Conservation (phyloP, 2,329 filamentous ascomycete genomes). For the Rhynchosporium agropyri region DNA sequence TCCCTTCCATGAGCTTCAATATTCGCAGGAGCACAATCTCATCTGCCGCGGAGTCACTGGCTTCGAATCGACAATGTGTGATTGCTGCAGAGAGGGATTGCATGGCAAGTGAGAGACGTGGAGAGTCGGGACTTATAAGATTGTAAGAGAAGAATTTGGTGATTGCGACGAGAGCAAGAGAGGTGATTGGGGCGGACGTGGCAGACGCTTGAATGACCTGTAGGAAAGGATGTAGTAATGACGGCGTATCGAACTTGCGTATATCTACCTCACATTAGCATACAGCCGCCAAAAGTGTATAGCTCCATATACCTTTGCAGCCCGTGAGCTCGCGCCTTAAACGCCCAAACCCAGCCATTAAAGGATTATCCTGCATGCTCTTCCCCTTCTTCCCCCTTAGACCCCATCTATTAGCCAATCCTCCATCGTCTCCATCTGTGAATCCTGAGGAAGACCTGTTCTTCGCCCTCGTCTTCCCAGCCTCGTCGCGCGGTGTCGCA, state of each 20-base stretch:
- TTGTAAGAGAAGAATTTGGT: conserved; percentile 97
- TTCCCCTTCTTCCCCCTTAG: conserved; percentile 92
- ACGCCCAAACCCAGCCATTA: conserved; percentile 93
- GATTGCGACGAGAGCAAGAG: conserved; percentile 87
- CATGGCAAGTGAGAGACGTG: conserved; percentile 89
- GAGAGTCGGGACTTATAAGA: conserved; percentile 80
- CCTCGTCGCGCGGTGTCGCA: conserved; percentile 41
- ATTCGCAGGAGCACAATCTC: conserved; percentile 95
- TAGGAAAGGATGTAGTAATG: conserved; percentile 88
- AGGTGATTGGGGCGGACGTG: conserved; percentile 94
- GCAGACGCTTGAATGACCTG: conserved; percentile 96
- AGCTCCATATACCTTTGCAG: conserved; percentile 66
- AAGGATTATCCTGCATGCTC: conserved; percentile 95
- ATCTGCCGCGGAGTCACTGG: conserved; percentile 90
- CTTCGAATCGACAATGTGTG: conserved; percentile 96
- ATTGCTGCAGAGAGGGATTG: conserved; percentile 92
- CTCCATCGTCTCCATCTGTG: conserved; percentile 55
- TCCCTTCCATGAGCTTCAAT: conserved; percentile 95
- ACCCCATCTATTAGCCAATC: conserved; percentile 84
- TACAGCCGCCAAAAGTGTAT: conserved; percentile 10
- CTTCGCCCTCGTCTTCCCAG: conserved; percentile 31
- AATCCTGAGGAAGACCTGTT: conserved; percentile 31
- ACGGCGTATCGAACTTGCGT: conserved; percentile 82
- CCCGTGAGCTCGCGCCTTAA: conserved; percentile 84
- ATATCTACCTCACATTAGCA: conserved; percentile 64